Base-by-base conservation (phyloP, 176 grass and related monocot genomes). In the Zoysia japonica region DNA sequence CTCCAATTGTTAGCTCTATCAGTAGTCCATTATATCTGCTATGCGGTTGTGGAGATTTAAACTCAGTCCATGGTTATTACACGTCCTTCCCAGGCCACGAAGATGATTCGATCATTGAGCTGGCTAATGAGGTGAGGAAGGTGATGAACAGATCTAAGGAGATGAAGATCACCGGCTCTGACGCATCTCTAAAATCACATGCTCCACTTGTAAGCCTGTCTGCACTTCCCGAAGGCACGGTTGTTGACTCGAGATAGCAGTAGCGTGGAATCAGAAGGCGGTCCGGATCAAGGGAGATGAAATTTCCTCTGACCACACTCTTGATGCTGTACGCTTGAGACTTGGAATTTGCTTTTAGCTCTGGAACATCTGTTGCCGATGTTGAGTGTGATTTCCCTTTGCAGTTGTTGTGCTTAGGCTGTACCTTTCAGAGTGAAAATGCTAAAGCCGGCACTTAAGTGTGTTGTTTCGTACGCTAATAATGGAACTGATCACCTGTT, bases 41-140 rank as follows among this genome's bases (percentile, higher is more conserved):
- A 35, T 40, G 37, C 15, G 9, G 6, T 65, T 61, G 10, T 47
- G 10, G 14, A 65, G 2, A 6, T 42, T 28, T 62, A 60, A 36
- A 47, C 49, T 69, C n/a, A 36, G 14, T 4, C 50, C 44, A 80
- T 55, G 11, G 5, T 74, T 59, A 5, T 60, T 16, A 69, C 66
- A 48, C 60, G 36, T 11, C 40, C 73, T 9, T 80, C 3, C 50
- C 85, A 97, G 95, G 88, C 36, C 92, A 92, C 68, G 83, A 88
- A 90, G 95, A 97, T 75, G 88, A 80, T 48, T 81, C 80, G 11
- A 85, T 94, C 9, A 87, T 84, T 73, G 78, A 77, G 80, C 70
- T 97, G 43, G 89, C 91, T 1, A 76, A 85, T 59, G 89, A 87
- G 87, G 95, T 97, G 17, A 92, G 95, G 80, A 92, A 86, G 81